These are phyloP conservation scores for Moesziomyces sp. DNA, from an alignment of 1,284 basidiomycete species.

Conservation along the genomic window DNA sequence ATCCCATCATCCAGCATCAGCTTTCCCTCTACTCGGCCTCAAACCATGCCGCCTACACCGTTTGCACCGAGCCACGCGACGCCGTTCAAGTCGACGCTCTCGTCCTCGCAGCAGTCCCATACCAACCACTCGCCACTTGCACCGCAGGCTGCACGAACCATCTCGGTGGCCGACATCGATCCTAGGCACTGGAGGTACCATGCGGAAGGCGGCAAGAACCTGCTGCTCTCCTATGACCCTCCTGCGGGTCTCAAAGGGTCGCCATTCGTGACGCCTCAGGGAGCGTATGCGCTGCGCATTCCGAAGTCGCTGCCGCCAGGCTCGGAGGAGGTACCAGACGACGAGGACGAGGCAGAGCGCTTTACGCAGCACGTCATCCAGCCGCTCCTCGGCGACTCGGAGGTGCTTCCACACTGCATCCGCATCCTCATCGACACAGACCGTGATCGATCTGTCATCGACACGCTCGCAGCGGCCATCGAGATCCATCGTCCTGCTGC, in stretches of 20 bases:
- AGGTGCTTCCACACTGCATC: constrained; percentile 17
- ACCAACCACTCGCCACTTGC: constrained; percentile 21
- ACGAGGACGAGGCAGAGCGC: constrained; percentile 21
- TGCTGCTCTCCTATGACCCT: constrained; percentile 34
- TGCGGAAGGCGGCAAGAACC: constrained; percentile 51
- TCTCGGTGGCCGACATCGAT: constrained; percentile 27
- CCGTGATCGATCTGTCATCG: constrained; percentile 21
- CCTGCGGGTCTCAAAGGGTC: background rate
- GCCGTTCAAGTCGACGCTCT: constrained; percentile 51
- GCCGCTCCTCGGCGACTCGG: constrained; percentile 22
- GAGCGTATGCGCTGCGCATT: constrained; percentile 31
- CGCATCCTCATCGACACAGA: constrained; percentile 12
- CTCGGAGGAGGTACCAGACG: background rate
- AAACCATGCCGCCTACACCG: constrained; percentile 40
- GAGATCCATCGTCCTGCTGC: constrained; percentile 32
- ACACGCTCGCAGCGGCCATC: constrained; percentile 34
- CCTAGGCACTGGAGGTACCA: constrained; percentile 45
- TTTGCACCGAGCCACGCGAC: constrained; percentile 45
- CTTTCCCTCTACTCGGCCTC: background rate
- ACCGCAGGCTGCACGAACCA: background rate
- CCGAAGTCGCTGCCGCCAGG: constrained; percentile 12
- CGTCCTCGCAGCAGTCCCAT: constrained; percentile 32
- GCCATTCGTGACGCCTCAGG: constrained; percentile 15
- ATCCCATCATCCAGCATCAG: too few species aligned
- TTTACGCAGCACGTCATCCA: constrained; percentile 26